Conservation (phyloP, 139 green algal genomes). For the Monoraphidium neglectum region DNA sequence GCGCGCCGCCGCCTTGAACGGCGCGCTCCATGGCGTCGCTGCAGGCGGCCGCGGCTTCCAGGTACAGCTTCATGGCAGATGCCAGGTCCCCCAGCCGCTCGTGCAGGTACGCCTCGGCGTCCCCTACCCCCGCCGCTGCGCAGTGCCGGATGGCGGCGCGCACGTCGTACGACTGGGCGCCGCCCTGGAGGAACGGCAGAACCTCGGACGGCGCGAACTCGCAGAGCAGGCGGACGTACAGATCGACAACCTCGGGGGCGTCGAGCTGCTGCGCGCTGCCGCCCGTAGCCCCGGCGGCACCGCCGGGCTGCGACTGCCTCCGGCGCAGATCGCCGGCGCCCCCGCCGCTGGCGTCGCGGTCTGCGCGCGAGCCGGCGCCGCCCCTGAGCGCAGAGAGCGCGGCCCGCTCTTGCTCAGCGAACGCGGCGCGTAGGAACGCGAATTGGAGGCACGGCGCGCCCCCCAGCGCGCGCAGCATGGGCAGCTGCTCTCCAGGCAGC, state of each 20-base stretch:
- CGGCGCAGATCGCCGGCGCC: neutral
- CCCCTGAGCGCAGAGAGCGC: neutral
- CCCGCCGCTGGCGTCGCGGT: too few relatives aligned
- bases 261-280: conserved; percentile 9
- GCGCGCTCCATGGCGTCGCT: too few relatives aligned
- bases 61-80: conserved; percentile 35
- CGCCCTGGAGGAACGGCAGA: conserved; percentile 38
- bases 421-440: conserved; percentile 32
- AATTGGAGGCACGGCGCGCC: conserved; percentile 38
- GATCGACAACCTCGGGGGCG: conserved; percentile 21
- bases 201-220: conserved; percentile 35
- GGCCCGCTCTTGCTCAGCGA: conserved; percentile 17
- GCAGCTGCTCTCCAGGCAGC: conserved; percentile 7
- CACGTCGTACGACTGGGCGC: conserved; percentile 33
- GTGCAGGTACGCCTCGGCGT: conserved; percentile 49
- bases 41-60: neutral
- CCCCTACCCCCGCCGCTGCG: conserved; percentile 25
- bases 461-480: conserved; percentile 22
- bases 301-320: neutral
- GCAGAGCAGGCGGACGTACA: conserved; percentile 42
- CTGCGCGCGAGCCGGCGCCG: conserved; percentile 6
- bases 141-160: conserved; percentile 17
- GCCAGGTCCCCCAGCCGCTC: conserved; percentile 44
- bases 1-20: too few relatives aligned
- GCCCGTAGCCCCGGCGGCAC: neutral